A percentile compares a stretch with the other conserved stretches of the same genome.
Conservation (phyloP, 2,329 filamentous ascomycete genomes). For the Arthrinium phaeospermum region DNA sequence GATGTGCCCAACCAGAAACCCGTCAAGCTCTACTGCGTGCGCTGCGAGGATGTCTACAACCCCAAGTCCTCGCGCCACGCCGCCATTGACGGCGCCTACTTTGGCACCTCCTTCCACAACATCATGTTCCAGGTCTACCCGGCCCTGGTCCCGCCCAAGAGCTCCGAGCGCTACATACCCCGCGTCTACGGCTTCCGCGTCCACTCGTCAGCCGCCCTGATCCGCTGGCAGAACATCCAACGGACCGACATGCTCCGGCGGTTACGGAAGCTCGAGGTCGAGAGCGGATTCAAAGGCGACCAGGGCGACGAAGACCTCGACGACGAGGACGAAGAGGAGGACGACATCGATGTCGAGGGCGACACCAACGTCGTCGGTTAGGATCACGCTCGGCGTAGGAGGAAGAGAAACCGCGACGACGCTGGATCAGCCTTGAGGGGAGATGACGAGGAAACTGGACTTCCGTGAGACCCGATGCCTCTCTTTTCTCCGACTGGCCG, state of each 20-base stretch:
- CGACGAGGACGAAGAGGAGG: slow-evolving; percentile 68
- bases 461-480: not conserved
- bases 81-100: slow-evolving; percentile 96
- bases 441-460: not conserved
- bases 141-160: slow-evolving; percentile 85
- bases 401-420: not conserved
- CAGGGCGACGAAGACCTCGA: slow-evolving; percentile 64
- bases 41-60: slow-evolving; percentile 98
- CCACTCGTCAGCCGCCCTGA: slow-evolving; percentile 84
- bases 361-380: slow-evolving; percentile 20
- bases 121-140: slow-evolving; percentile 99
- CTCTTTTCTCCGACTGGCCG: not conserved
- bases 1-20: slow-evolving; percentile 87
- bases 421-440: not conserved
- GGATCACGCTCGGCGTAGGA: not conserved
- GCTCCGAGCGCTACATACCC: slow-evolving; percentile 83
- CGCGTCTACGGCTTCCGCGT: slow-evolving; percentile 95
- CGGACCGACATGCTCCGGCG: slow-evolving; percentile 83
- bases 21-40: slow-evolving; percentile 95
- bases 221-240: slow-evolving; percentile 87
- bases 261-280: slow-evolving; percentile 72
- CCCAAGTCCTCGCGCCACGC: slow-evolving; percentile 95
- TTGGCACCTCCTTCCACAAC: slow-evolving; percentile 97
- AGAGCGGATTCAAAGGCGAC: slow-evolving; percentile 80
- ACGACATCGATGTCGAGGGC: slow-evolving; percentile 44